Conservation (phyloP, 2,329 filamentous ascomycete genomes). For the Alternaria arborescens region DNA sequence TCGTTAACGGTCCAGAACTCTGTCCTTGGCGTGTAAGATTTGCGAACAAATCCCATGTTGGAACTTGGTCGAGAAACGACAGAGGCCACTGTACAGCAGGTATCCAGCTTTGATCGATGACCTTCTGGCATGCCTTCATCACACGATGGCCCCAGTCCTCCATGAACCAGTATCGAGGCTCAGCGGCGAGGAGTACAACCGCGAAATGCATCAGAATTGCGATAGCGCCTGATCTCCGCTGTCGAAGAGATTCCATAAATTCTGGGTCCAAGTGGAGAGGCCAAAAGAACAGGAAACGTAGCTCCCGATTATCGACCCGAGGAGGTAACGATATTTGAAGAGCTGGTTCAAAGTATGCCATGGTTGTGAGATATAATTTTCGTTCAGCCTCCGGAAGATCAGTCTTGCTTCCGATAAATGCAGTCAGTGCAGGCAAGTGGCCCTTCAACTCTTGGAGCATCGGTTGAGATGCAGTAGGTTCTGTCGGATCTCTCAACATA, state of each 20-base stretch:
- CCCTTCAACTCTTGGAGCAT: slow-evolving; percentile 35
- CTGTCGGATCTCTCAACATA: slow-evolving; percentile 28
- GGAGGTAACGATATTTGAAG: slow-evolving; percentile 34
- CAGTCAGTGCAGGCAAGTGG: slow-evolving; percentile 28
- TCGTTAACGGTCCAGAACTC: not conserved
- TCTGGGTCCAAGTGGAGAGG: slow-evolving; percentile 46
- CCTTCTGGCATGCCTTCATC: slow-evolving; percentile 32
- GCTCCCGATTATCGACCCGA: slow-evolving; percentile 44
- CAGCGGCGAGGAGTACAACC: slow-evolving; percentile 45
- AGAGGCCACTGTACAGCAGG: slow-evolving; percentile 38
- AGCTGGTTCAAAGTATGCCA: slow-evolving; percentile 30
- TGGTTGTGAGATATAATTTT: slow-evolving; percentile 23
- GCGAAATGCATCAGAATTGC: slow-evolving; percentile 52
- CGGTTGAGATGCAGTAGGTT: slow-evolving; percentile 38
- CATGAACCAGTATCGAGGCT: slow-evolving; percentile 53
- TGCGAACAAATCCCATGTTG: slow-evolving; percentile 17
- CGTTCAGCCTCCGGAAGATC: slow-evolving; percentile 31
- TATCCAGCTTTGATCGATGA: slow-evolving; percentile 37
- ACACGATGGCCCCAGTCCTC: slow-evolving; percentile 44
- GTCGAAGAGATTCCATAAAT: slow-evolving; percentile 44
- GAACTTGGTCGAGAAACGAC: slow-evolving; percentile 23
- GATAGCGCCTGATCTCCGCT: slow-evolving; percentile 46
- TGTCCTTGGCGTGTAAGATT: slow-evolving; percentile 3
- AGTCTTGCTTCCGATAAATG: slow-evolving; percentile 32
- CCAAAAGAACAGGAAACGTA: slow-evolving; percentile 50